Evolutionary conservation across 306 rosid species (phyloP), one percentile per base, ranked within the genome.

Genomic region (Astragalus glycyphyllos): DNA sequence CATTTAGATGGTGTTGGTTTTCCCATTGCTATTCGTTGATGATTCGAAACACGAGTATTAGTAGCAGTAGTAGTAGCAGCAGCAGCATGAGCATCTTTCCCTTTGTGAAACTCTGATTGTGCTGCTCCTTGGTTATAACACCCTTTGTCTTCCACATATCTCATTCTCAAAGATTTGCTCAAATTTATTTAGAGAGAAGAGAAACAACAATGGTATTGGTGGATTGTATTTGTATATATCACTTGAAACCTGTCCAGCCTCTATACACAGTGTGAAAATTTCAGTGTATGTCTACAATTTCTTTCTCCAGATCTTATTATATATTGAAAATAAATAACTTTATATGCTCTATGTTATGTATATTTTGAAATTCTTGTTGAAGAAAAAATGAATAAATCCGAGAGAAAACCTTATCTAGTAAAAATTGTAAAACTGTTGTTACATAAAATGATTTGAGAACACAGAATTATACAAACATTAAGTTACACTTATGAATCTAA

Each of bases 1-100:
- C 99, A 95, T 74, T 95, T 91, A 23, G 99, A 91, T 0, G 99
- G 96, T 4, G 96, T 85, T 17, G 99, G 89, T 80, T 95, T 95
- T 11, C 96, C 96, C 50, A 84, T 68, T 32, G 79, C 78, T 49
- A 86, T 81, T 79, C 91, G 72, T 41, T 73, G 85, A 14, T 85
- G 94, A 66, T 79, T 79, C 11, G 84, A 79, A 59, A 75, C 80
- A 7, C 88, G 81, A 53, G 76, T 74, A 14, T 4, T 7, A 57
- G 20, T 10, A 37, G 20, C 11, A 37, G 47, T 5, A 14, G n/a
- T 5, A 35, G 47, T 1, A 38, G 14, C 1, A 16, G 34, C 0
- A 11, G 32, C 0, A 34, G 47, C 8, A 10, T 49, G 17, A 29
- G 41, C 78, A 61, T 86, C 86, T 13, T 78, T 83, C 58, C 91